phyloP scores from a whole-genome alignment of 495 filamentous ascomycete species.

The Chaetomium cochliodes region DNA sequence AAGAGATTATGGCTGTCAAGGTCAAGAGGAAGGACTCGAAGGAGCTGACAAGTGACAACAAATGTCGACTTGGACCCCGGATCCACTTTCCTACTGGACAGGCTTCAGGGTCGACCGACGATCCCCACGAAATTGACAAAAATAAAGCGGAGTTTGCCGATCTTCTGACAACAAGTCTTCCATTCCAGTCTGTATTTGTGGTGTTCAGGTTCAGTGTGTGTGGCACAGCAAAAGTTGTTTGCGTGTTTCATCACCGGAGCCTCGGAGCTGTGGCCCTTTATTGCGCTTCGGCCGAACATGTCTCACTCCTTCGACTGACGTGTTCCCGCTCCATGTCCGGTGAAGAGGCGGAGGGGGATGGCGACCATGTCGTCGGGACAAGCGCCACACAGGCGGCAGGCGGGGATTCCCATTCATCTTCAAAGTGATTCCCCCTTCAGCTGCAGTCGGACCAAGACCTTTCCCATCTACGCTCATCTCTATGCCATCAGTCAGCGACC shows the following conservation, averaged over 20 bases:
- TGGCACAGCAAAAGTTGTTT: background rate
- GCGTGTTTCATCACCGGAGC: background rate
- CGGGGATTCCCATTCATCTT: background rate
- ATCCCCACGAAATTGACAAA: background rate
- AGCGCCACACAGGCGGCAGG: background rate
- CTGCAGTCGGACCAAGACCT: background rate
- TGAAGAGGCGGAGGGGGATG: background rate
- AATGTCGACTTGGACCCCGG: background rate
- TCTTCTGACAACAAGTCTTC: background rate
- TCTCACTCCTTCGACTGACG: background rate
- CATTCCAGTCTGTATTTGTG: background rate
- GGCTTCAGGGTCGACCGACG: background rate
- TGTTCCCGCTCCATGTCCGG: no score
- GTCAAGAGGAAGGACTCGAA: background rate
- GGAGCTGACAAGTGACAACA: background rate
- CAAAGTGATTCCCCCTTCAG: background rate
- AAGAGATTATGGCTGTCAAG: background rate
- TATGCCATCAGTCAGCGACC: background rate
- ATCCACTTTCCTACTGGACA: background rate
- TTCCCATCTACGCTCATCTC: conserved; percentile 6
- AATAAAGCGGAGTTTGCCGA: background rate
- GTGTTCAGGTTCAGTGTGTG: background rate
- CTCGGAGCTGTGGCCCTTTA: background rate
- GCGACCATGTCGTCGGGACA: background rate
- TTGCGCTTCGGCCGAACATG: background rate